A percentile compares a stretch with the other conserved stretches of the same genome.
phyloP scores from a whole-genome alignment of 306 rosid genomes.

The Oxytropis ochrocephala region DNA sequence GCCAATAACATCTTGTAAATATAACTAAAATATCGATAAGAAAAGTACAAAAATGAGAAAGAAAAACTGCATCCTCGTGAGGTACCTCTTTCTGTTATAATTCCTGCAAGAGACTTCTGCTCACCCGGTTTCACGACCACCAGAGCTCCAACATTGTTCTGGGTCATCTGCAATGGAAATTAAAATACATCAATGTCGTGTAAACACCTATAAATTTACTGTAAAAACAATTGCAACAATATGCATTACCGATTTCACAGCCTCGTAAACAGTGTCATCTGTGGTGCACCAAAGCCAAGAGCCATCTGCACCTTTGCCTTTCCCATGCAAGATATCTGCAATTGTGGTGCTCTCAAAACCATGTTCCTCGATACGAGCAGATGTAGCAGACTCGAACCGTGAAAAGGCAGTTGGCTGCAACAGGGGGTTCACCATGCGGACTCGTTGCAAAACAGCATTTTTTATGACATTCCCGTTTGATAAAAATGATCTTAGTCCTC shows the following conservation, averaged over 20 bases:
- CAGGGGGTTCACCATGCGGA: conserved; percentile 71
- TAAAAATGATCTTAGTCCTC: conserved; percentile 53
- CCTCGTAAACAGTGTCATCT: conserved; percentile 85
- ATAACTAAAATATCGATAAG: neutral
- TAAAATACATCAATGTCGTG: neutral
- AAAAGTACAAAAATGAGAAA: neutral
- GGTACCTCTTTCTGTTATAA: conserved; percentile 93
- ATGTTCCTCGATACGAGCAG: conserved; percentile 82
- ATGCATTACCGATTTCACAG: conserved; percentile 89
- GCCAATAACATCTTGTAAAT: neutral
- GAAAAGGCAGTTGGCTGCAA: conserved; percentile 60
- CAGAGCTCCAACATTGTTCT: conserved; percentile 95
- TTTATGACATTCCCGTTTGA: conserved; percentile 58
- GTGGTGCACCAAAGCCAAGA: conserved; percentile 99
- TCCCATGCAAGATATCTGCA: conserved; percentile 61
- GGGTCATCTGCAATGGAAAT: conserved; percentile 73
- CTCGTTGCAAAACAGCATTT: conserved; percentile 66
- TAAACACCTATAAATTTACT: neutral
- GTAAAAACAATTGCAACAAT: neutral
- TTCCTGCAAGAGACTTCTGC: conserved; percentile 72
- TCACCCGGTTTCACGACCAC: conserved; percentile 87
- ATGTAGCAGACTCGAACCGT: conserved; percentile 47
- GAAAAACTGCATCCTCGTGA: neutral
- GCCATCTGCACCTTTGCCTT: conserved; percentile 93
- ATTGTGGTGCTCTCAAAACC: conserved; percentile 97